phyloP scores from a whole-genome alignment of 139 green algal species.

The Chlamydomonas urium region DNA sequence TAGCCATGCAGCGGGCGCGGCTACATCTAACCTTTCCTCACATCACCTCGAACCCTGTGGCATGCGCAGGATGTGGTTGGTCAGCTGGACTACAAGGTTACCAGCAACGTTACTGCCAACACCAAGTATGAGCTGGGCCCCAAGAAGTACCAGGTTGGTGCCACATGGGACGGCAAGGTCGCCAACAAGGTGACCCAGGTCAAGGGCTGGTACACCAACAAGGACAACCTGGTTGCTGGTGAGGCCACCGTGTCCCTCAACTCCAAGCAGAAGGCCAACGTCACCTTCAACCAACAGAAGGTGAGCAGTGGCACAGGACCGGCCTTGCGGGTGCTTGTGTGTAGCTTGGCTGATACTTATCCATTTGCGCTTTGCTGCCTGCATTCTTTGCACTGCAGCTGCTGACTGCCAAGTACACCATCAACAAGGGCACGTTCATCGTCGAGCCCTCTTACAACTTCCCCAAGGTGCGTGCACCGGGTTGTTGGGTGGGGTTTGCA shows the following conservation, averaged over 20 bases:
- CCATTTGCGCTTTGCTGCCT: background rate
- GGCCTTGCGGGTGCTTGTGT: too few species aligned
- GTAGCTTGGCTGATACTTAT: too few species aligned
- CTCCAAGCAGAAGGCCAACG: slow-evolving; percentile 26
- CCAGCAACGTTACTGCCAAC: slow-evolving; percentile 19
- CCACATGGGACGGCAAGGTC: slow-evolving; percentile 21
- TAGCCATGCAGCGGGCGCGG: too few species aligned
- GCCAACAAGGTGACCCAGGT: slow-evolving; percentile 15
- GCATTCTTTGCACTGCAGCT: slow-evolving; percentile 12
- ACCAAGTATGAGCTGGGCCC: slow-evolving; percentile 31
- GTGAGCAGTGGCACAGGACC: too few species aligned
- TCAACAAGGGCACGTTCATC: slow-evolving; percentile 12
- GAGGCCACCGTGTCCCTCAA: slow-evolving; percentile 8
- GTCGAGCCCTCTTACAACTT: slow-evolving; percentile 34
- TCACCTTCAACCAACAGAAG: slow-evolving; percentile 27
- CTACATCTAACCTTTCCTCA: too few species aligned
- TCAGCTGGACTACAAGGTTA: slow-evolving; percentile 17
- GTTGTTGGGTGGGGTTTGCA: background rate
- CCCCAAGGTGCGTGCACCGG: background rate
- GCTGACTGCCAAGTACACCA: slow-evolving; percentile 27
- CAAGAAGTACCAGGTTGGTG: slow-evolving; percentile 27
- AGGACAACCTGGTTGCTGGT: slow-evolving; percentile 22
- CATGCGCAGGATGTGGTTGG: slow-evolving; percentile 18
- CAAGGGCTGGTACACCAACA: slow-evolving; percentile 32
- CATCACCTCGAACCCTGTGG: too few species aligned